Percentiles rank a stretch among this genome's conserved stretches.
Evolutionary conservation across 2,329 filamentous ascomycete species (phyloP).

Genomic region (Diaporthe velutina): DNA sequence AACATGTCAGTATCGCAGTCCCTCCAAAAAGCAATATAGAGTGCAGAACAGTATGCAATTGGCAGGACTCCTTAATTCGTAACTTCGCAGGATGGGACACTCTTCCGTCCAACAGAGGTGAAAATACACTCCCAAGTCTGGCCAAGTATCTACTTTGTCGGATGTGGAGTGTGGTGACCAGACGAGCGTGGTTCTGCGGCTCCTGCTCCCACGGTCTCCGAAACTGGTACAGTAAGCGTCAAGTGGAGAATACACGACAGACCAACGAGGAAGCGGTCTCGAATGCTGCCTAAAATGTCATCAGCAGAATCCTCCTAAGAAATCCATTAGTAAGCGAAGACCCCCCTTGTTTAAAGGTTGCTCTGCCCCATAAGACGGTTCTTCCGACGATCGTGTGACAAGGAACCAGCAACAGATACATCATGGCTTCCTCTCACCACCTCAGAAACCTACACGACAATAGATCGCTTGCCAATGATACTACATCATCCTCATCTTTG

Average conservation of each 20-base stretch:
- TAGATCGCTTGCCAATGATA: slow-evolving; percentile 6
- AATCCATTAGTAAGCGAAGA: neutral
- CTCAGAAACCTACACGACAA: neutral
- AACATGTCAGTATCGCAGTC: neutral
- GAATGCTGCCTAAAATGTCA: neutral
- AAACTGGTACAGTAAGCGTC: slow-evolving; percentile 4
- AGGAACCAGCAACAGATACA: slow-evolving; percentile 2
- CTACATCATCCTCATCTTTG: neutral
- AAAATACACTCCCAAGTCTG: too few relatives aligned
- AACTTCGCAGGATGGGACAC: too few relatives aligned
- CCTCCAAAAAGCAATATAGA: neutral
- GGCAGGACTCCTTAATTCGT: too few relatives aligned
- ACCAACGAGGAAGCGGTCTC: neutral
- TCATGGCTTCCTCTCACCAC: slow-evolving; percentile 5
- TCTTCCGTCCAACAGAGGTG: too few relatives aligned
- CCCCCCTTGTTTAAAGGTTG: neutral
- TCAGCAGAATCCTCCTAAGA: neutral
- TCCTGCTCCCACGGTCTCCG: neutral
- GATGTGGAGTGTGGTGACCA: neutral
- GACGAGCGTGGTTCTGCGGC: neutral
- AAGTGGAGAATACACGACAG: neutral
- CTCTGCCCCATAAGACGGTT: neutral
- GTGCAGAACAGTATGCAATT: too few relatives aligned
- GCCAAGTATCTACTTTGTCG: neutral
- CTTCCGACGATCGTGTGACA: neutral